Evolutionary conservation across 371 early-diverging fungal genomes (phyloP).

Genomic region (Mortierella sp.): DNA sequence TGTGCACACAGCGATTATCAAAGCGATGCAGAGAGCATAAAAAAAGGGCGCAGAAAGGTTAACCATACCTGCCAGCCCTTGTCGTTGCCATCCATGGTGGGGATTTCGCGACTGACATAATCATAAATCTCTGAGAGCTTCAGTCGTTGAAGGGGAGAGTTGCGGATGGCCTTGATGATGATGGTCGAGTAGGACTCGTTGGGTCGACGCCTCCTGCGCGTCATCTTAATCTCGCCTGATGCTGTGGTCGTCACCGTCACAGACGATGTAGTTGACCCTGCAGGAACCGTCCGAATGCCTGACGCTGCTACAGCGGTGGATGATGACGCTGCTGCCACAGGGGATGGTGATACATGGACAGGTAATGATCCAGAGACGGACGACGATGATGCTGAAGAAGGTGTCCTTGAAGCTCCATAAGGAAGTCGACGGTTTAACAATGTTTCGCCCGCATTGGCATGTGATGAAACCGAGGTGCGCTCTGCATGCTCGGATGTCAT

Average conservation of each 20-base stretch:
- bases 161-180: constrained; percentile 34
- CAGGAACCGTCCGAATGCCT: neutral
- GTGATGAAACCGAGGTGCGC: neutral
- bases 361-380: constrained; percentile 1
- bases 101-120: constrained; percentile 32
- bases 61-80: constrained; percentile 45
- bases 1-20: neutral
- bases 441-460: neutral
- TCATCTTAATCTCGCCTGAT: constrained; percentile 10
- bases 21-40: constrained; percentile 16
- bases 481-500: constrained; percentile 5
- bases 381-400: neutral
- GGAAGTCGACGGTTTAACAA: neutral
- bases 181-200: constrained; percentile 34
- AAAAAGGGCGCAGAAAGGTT: constrained; percentile 8
- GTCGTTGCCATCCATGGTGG: constrained; percentile 29
- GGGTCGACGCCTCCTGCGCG: constrained; percentile 31
- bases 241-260: neutral
- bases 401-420: neutral
- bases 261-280: neutral
- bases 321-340: neutral
- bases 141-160: constrained; percentile 24
- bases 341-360: neutral
- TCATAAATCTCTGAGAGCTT: constrained; percentile 41
- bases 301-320: too few relatives aligned